phyloP scores from a whole-genome alignment of 2,329 filamentous ascomycete genomes.

The Sporothrix variecibatus region DNA sequence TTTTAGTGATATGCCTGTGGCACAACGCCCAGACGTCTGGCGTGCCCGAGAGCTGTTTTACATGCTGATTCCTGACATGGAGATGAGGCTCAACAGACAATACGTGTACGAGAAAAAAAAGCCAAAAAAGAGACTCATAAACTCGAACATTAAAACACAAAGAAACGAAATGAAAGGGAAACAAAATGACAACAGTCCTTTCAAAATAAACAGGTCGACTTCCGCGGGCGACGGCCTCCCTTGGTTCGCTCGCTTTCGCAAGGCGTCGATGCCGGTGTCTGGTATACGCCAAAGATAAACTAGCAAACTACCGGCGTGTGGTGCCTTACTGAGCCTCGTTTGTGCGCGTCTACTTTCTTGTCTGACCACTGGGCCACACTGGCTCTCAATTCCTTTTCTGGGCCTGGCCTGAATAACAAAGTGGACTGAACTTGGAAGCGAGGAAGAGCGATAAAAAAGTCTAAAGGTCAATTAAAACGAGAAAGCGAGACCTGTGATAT shows the following conservation, averaged over 20 bases:
- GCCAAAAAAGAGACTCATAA: neutral
- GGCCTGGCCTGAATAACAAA: neutral
- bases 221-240: neutral
- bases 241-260: neutral
- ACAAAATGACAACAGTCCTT: neutral
- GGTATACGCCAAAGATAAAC: neutral
- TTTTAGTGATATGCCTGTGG: neutral
- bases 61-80: neutral
- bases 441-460: neutral
- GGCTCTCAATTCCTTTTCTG: neutral
- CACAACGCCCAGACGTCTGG: neutral
- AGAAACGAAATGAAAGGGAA: neutral
- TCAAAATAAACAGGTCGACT: neutral
- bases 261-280: neutral
- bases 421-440: neutral
- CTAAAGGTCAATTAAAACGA: neutral
- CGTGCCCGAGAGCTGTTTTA: neutral
- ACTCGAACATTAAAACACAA: neutral
- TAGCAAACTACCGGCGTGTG: constrained; percentile 7
- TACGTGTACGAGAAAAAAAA: neutral
- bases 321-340: constrained; percentile 18
- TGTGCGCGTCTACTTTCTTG: constrained; percentile 1
- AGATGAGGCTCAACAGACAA: neutral
- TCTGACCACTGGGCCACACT: neutral
- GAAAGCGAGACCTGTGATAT: neutral